Percentiles rank a stretch among this genome's conserved stretches.
These are phyloP conservation scores for Fusarium oligoseptatum DNA, from an alignment of 2,329 filamentous ascomycete genomes.

Conservation along the genomic window DNA sequence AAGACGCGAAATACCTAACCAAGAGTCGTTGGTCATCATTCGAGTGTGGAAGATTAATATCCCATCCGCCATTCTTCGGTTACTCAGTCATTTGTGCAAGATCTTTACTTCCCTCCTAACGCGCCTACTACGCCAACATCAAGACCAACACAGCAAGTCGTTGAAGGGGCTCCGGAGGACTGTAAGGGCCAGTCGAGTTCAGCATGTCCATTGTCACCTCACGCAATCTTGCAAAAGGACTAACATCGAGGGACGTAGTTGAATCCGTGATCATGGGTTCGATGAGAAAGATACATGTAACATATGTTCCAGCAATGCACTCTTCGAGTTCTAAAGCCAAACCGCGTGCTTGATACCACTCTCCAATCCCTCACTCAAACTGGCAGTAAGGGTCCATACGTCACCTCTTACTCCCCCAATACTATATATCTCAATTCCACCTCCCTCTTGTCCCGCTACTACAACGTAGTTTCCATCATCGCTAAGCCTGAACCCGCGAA, in stretches of 20 bases:
- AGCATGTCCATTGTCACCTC: neutral
- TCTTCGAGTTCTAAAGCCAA: neutral
- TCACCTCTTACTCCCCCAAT: neutral
- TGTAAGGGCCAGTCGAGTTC: neutral
- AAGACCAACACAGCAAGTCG: neutral
- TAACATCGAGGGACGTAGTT: neutral
- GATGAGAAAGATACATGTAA: neutral
- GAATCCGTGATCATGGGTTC: neutral
- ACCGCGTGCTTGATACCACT: slow-evolving; percentile 6
- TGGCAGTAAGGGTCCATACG: neutral
- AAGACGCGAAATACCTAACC: neutral
- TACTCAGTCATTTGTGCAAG: neutral
- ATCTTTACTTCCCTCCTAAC: neutral
- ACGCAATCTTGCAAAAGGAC: neutral
- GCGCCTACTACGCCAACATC: neutral
- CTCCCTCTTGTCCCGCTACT: slow-evolving; percentile 8
- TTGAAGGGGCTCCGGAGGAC: neutral
- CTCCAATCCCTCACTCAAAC: neutral
- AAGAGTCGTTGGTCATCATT: neutral
- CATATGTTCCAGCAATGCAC: neutral
- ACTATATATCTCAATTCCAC: slow-evolving; percentile 7
- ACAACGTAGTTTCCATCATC: neutral
- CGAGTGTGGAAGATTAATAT: neutral
- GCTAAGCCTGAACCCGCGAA: neutral
- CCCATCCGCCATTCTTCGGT: neutral